Percentiles rank a stretch among this genome's conserved stretches.
Evolutionary conservation across 192 early-diverging fungal species (phyloP).

Genomic region (Allomyces arbusculus): DNA sequence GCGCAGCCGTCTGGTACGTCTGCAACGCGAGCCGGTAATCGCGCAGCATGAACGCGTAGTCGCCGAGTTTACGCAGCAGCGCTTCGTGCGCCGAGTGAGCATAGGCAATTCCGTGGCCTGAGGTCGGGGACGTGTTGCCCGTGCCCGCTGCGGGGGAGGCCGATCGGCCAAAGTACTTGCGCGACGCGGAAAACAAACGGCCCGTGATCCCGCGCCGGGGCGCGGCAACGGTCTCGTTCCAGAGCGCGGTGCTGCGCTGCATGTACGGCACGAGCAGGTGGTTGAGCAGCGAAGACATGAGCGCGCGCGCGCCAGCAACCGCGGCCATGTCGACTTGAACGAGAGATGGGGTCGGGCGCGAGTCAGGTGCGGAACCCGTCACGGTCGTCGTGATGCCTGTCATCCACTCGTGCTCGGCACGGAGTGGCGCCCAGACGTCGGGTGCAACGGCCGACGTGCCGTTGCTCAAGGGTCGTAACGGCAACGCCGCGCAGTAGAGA

Average conservation of each 20-base stretch:
- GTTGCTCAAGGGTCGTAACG: no score
- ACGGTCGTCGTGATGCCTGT: no score
- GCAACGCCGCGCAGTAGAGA: background rate
- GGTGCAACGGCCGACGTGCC: background rate
- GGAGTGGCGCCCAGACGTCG: background rate
- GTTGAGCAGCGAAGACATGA: background rate
- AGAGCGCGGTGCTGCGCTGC: constrained; percentile 64
- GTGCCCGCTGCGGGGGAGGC: constrained; percentile 15
- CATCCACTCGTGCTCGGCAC: no score
- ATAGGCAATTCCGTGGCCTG: constrained; percentile 17
- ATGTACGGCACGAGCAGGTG: constrained; percentile 54
- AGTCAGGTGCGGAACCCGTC: no score
- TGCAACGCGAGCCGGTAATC: constrained; percentile 77
- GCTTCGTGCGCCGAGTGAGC: constrained; percentile 67
- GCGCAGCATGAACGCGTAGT: constrained; percentile 91
- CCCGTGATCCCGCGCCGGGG: constrained; percentile 74
- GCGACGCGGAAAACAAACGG: constrained; percentile 59
- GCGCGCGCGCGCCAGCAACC: background rate
- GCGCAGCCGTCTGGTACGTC: constrained; percentile 73
- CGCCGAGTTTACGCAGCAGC: constrained; percentile 74
- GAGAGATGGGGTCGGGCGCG: no score
- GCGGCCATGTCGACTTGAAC: background rate
- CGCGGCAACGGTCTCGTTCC: constrained; percentile 82
- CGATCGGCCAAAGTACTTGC: constrained; percentile 60
- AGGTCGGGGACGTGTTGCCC: constrained; percentile 3